A percentile compares a stretch with the other conserved stretches of the same genome.
Conservation (phyloP, 1,284 basidiomycete species). For the Malassezia cuniculi region DNA sequence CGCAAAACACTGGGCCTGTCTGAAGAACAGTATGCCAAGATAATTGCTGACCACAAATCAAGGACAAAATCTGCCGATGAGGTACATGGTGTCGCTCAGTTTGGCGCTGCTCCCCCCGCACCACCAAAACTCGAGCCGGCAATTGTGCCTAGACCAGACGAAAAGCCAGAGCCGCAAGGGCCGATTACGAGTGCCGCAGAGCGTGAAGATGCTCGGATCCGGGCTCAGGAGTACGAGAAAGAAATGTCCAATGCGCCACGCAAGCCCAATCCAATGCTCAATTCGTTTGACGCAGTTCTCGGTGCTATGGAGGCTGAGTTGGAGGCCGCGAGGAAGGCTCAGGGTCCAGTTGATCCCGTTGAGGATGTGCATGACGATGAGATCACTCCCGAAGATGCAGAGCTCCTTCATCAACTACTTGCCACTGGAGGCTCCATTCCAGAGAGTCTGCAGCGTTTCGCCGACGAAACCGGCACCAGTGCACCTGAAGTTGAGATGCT, state of each 20-base stretch:
- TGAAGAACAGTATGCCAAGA: slow-evolving; percentile 9
- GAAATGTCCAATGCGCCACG: too few relatives aligned
- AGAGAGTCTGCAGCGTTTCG: slow-evolving; percentile 9
- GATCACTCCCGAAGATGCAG: slow-evolving; percentile 8
- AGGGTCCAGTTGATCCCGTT: neutral
- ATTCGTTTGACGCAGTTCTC: slow-evolving; percentile 10
- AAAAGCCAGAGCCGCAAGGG: too few relatives aligned
- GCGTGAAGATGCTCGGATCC: too few relatives aligned
- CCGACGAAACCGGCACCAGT: neutral
- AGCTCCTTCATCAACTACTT: slow-evolving; percentile 12
- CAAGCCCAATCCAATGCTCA: too few relatives aligned
- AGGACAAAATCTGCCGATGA: too few relatives aligned
- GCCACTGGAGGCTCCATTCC: slow-evolving; percentile 9
- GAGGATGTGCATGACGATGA: slow-evolving; percentile 5
- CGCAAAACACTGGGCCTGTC: slow-evolving; percentile 8
- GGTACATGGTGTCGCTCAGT: too few relatives aligned
- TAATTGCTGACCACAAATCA: slow-evolving; percentile 8
- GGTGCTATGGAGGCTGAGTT: slow-evolving; percentile 13
- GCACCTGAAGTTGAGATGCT: slow-evolving; percentile 4
- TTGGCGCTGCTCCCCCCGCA: too few relatives aligned
- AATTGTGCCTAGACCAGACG: too few relatives aligned
- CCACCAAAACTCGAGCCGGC: too few relatives aligned
- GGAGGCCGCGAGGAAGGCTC: neutral
- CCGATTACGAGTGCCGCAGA: too few relatives aligned
- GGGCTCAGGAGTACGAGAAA: too few relatives aligned